These are phyloP conservation scores for Aspergillus melleus DNA, from an alignment of 2,329 filamentous ascomycete genomes.

Conservation along the genomic window DNA sequence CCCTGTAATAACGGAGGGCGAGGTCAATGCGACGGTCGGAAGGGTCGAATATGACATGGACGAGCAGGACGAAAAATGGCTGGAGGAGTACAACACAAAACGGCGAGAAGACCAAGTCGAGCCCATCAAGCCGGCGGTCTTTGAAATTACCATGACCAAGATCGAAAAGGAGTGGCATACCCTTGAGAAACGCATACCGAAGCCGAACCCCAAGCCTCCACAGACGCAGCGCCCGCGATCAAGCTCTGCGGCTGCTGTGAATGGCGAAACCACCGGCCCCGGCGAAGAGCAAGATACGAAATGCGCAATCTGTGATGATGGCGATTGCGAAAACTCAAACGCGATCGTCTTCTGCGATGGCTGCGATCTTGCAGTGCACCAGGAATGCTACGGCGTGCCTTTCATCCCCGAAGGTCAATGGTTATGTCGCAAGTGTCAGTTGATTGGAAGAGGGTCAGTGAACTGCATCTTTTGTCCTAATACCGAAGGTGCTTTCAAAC, in stretches of 20 bases:
- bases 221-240: conserved; percentile 91
- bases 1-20: conserved; percentile 59
- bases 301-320: conserved; percentile 96
- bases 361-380: conserved; percentile 94
- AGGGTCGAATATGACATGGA: conserved; percentile 99
- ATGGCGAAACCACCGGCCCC: conserved; percentile 76
- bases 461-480: conserved; percentile 99
- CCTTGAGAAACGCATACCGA: conserved; percentile 92
- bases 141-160: conserved; percentile 97
- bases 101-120: conserved; percentile 74
- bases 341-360: conserved; percentile 99
- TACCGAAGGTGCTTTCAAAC: conserved; percentile 96
- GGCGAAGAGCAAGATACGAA: conserved; percentile 97
- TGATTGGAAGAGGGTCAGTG: conserved; percentile 87
- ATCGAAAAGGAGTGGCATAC: conserved; percentile 99
- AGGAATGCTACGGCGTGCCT: conserved; percentile 97
- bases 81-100: conserved; percentile 77
- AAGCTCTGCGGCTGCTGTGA: conserved; percentile 91
- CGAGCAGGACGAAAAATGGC: conserved; percentile 96
- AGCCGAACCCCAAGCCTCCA: conserved; percentile 92
- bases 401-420: conserved; percentile 99
- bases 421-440: conserved; percentile 94
- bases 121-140: conserved; percentile 85
- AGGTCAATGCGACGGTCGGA: conserved; percentile 62
- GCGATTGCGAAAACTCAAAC: conserved; percentile 99